Evolutionary conservation across 169 alveolate species (phyloP).

Genomic region (Cryptosporidium tyzzeri): DNA sequence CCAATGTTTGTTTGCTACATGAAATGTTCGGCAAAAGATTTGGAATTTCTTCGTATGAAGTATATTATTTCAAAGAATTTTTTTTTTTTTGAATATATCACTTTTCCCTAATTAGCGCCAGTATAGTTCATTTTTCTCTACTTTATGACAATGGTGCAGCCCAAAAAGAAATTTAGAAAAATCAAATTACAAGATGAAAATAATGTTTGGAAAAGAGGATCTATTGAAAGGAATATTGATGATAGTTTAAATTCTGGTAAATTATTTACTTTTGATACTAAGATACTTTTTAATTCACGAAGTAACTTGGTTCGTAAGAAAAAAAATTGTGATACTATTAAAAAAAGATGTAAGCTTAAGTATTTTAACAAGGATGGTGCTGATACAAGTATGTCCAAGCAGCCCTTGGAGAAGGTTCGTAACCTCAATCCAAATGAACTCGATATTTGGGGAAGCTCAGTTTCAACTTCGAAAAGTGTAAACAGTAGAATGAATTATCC

Average conservation of each 20-base stretch:
- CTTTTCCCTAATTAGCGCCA: slow-evolving; percentile 4
- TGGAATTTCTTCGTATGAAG: background rate
- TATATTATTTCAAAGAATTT: background rate
- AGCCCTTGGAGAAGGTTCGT: background rate
- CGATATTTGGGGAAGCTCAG: slow-evolving; percentile 60
- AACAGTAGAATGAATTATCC: background rate
- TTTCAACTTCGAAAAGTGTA: background rate
- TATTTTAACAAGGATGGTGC: background rate
- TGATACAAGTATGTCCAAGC: background rate
- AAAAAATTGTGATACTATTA: background rate
- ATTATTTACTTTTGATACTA: slow-evolving; percentile 41
- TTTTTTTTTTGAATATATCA: background rate
- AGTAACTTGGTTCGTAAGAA: background rate
- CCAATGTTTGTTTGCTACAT: background rate
- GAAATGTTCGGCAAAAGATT: too few species aligned
- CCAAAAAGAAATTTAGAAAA: slow-evolving; percentile 31
- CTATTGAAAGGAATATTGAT: background rate
- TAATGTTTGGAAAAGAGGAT: background rate
- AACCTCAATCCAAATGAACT: background rate
- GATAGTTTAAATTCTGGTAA: slow-evolving; percentile 4
- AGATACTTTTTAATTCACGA: background rate
- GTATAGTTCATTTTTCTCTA: background rate
- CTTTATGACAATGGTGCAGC: slow-evolving; percentile 34
- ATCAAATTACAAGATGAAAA: background rate
- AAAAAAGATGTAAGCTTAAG: background rate